Evolutionary conservation across 1,284 basidiomycete species (phyloP), one percentile per base, ranked within the genome.

Genomic region (Trichosporon inkin): DNA sequence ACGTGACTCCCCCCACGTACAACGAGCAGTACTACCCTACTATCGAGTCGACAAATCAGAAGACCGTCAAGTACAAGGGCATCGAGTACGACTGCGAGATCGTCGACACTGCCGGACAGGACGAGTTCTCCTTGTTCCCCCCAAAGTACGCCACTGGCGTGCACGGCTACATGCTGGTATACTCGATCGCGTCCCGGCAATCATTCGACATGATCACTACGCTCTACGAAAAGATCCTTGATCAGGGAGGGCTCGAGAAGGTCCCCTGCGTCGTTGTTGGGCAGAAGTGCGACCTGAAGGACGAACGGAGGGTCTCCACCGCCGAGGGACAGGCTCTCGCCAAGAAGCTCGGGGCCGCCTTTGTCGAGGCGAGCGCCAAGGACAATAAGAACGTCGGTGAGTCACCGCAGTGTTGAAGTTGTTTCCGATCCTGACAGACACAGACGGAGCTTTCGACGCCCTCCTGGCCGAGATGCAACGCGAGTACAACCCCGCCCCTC

Each of bases 71-170:
- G 67, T 86, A 88, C 81, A 88, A 89, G 63, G 91, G 91, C 57
- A 82, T 85, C 47, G 88, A 93, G 67, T 98, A 91, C 74, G 86
- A 92, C 67, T 92, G 92, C 81, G 93, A 98, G 81, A 97, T 99
- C 81, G 92, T 99, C 74, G 96, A 99, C 80, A 97, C 94, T 62
- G 96, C 96, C 58, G 96, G 96, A 53, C 93, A 99, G 87, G 90
- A 92, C 71, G 90, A 92, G 72, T 92, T 88, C 79, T 88, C 88
- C 32, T 87, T 92, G 64, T 81, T 92, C 72, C 86, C 88, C 67
- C 84, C 86, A 62, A 89, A 89, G 75, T 88, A 91, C 77, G 86
- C 88, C 63, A 85, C 90, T 69, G 86, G 89, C 55, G 88, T 90
- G 67, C 88, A 90, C 74, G 88, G 89, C 69, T 92, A 88, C 77